Evolutionary conservation across 2,329 filamentous ascomycete genomes (phyloP).

Genomic region (Clarireedia hainanense): DNA sequence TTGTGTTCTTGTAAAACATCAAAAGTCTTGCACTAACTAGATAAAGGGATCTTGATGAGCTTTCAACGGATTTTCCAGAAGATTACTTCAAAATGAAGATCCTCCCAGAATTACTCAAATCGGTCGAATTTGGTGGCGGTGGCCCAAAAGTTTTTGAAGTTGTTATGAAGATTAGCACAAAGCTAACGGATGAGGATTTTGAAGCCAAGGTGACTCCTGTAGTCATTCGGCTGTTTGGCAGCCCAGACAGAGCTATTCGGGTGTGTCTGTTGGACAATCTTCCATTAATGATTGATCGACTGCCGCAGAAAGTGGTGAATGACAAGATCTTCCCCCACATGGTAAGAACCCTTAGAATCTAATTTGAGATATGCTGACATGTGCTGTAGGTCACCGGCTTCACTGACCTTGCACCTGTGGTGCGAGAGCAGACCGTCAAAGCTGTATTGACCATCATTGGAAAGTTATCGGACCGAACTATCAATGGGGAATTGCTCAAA

Average conservation of each 20-base stretch:
- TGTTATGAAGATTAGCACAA: slow-evolving; percentile 84
- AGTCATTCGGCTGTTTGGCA: slow-evolving; percentile 77
- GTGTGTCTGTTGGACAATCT: slow-evolving; percentile 87
- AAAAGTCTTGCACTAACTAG: slow-evolving; percentile 4
- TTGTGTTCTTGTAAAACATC: slow-evolving; percentile 15
- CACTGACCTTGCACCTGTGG: slow-evolving; percentile 80
- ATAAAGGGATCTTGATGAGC: slow-evolving; percentile 63
- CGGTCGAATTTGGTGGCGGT: slow-evolving; percentile 95
- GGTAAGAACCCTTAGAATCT: slow-evolving; percentile 39
- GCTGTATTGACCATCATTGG: slow-evolving; percentile 79
- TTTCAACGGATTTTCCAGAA: slow-evolving; percentile 91
- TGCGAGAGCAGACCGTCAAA: slow-evolving; percentile 93
- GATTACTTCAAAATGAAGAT: slow-evolving; percentile 98
- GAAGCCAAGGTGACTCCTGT: slow-evolving; percentile 77
- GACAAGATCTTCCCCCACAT: slow-evolving; percentile 96
- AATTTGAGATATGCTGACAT: slow-evolving; percentile 14
- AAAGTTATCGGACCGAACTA: slow-evolving; percentile 84
- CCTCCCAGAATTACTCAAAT: slow-evolving; percentile 90
- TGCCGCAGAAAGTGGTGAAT: slow-evolving; percentile 83
- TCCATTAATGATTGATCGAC: slow-evolving; percentile 81
- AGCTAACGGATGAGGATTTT: slow-evolving; percentile 85
- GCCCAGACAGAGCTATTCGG: slow-evolving; percentile 84
- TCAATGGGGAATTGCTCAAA: slow-evolving; percentile 87
- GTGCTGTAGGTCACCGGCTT: slow-evolving; percentile 73
- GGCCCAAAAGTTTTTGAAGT: slow-evolving; percentile 84